Evolutionary conservation across 495 filamentous ascomycete genomes (phyloP), one percentile per base, ranked within the genome.

Genomic region (Hypoxylon perforatum): DNA sequence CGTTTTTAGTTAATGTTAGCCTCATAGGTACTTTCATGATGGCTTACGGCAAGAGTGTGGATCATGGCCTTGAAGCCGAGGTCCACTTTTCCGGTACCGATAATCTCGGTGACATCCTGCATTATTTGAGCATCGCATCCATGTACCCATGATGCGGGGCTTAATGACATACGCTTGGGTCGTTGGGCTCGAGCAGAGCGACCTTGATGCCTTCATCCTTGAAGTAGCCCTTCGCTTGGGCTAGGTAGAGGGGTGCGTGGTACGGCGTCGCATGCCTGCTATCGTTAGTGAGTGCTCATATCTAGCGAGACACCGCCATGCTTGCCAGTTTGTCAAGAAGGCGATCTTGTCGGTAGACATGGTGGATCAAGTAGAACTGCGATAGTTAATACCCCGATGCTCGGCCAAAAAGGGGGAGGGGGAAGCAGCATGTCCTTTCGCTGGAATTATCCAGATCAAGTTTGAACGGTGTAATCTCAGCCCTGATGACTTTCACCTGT

Each of bases 401-500:
- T 61, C 63, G 46, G 64, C 35, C 52, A 50, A 65, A 72, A 25
- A 65, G 57, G 69, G 74, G 75, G 79, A 75, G 71, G 77, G 80
- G 77, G 78, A 86, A 85, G 81, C 85, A 86, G 88, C 87, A 89
- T 87, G 85, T 90, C 84, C 88, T 90, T 90, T 87, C 88, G 88
- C 88, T 89, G 86, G 88, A 84, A 91, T 91, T 90, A 88, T 89
- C 88, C 87, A 89, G 88, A 90, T 91, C 88, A 91, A 90, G 88
- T 91, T 90, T 77, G 65, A 69, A 69, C 66, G 66, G 66, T 69
- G 57, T 69, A 69, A 69, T 69, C 66, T 69, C 66, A 69, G 66
- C 66, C 66, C 66, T 64, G 46, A 69, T 33, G 56, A 17, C 74
- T 69, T 49, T 63, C 55, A 30, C 56, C 45, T 35, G 30, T 61